Conservation (phyloP, 345 rosid species). For the Aquilaria yunnanensis region DNA sequence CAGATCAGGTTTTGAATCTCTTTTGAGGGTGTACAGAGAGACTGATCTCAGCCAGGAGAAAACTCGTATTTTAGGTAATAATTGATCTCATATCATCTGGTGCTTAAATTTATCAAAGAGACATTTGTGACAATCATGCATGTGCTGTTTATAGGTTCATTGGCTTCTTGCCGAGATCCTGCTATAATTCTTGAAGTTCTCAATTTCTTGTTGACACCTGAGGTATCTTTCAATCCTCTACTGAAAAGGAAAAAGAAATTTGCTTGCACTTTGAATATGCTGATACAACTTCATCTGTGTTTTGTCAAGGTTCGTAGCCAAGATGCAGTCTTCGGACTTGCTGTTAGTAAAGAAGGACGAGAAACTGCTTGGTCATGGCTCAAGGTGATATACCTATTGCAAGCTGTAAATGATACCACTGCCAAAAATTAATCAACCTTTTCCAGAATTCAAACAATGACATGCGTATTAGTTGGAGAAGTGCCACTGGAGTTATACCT, state of each 20-base stretch:
- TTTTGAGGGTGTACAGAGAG: constrained; percentile 77
- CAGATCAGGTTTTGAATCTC: constrained; percentile 69
- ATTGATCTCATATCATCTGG: constrained; percentile 1
- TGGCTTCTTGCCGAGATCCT: constrained; percentile 67
- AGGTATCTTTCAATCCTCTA: constrained; percentile 38
- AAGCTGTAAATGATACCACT: too few species aligned
- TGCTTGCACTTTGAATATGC: neutral
- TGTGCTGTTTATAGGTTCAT: constrained; percentile 44
- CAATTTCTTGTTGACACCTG: constrained; percentile 62
- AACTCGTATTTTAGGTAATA: constrained; percentile 76
- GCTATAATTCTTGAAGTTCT: constrained; percentile 58
- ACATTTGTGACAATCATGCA: neutral
- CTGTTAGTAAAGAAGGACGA: constrained; percentile 77
- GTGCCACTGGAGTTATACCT: too few species aligned
- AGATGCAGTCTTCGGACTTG: constrained; percentile 72
- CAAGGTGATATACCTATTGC: constrained; percentile 33
- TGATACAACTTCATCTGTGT: neutral
- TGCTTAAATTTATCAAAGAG: neutral
- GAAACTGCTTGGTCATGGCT: constrained; percentile 96
- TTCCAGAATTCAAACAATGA: too few species aligned
- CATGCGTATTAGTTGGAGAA: too few species aligned
- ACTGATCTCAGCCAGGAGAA: constrained; percentile 96
- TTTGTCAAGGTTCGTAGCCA: constrained; percentile 72
- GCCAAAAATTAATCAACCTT: too few species aligned
- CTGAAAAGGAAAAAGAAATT: neutral